A percentile compares a stretch with the other conserved stretches of the same genome.
Evolutionary conservation across 1,139 yeast species (phyloP).

Genomic region (Tardiomyces depauwii): DNA sequence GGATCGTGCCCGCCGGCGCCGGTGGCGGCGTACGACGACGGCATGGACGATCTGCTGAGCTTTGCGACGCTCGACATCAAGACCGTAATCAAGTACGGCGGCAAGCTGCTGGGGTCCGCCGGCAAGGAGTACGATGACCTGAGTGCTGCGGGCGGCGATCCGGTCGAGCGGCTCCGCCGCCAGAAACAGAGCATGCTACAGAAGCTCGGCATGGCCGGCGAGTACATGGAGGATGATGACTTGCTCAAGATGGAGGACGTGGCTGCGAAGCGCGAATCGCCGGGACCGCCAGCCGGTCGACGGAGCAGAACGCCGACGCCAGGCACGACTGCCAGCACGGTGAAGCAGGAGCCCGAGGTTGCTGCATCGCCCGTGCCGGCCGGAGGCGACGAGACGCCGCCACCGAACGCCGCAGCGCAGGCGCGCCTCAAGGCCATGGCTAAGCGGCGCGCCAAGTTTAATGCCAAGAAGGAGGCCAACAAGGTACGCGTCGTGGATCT

Average conservation of each 20-base stretch:
- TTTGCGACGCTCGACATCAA: slow-evolving; percentile 55
- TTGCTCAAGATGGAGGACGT: slow-evolving; percentile 20
- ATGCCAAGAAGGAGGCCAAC: slow-evolving; percentile 49
- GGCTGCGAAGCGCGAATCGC: slow-evolving; percentile 14
- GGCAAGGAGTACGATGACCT: slow-evolving; percentile 36
- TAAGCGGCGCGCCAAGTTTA: slow-evolving; percentile 76
- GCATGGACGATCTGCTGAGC: slow-evolving; percentile 32
- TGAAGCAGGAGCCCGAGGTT: slow-evolving; percentile 8
- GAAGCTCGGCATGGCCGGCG: slow-evolving; percentile 34
- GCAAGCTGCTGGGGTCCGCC: slow-evolving; percentile 61
- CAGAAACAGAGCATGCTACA: slow-evolving; percentile 30
- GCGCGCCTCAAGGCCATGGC: slow-evolving; percentile 93
- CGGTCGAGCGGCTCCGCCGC: slow-evolving; percentile 28
- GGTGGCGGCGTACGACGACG: slow-evolving; percentile 15
- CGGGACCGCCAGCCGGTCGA: background rate
- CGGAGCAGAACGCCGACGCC: slow-evolving; percentile 6
- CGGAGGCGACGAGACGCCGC: slow-evolving; percentile 13
- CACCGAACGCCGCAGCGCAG: slow-evolving; percentile 36
- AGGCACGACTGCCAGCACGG: slow-evolving; percentile 7
- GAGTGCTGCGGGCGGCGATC: slow-evolving; percentile 24
- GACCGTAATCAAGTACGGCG: slow-evolving; percentile 58
- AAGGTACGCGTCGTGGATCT: slow-evolving; percentile 58
- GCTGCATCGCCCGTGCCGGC: slow-evolving; percentile 8
- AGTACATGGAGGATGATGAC: slow-evolving; percentile 29
- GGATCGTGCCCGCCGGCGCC: background rate